These are phyloP conservation scores for Elsinoe batatas DNA, from an alignment of 2,329 filamentous ascomycete genomes.

Conservation along the genomic window DNA sequence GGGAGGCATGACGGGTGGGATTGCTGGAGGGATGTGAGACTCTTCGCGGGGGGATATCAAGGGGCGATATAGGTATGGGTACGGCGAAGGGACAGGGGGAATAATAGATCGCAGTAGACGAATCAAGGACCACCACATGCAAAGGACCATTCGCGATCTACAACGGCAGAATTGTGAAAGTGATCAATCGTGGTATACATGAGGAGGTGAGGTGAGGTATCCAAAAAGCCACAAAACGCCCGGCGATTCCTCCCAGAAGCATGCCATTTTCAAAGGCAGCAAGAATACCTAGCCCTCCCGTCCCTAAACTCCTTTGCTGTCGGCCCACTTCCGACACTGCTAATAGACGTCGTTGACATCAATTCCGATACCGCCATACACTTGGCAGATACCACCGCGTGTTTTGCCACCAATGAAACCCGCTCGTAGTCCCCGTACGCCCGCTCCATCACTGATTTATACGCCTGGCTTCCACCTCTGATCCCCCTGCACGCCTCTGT, in stretches of 20 bases:
- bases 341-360: not conserved
- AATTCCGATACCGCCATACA: not conserved
- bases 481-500: not conserved
- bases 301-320: not conserved
- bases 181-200: not conserved
- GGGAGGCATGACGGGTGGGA: not conserved
- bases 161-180: not conserved
- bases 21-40: too few species aligned
- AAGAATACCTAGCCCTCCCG: not conserved
- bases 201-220: constrained; percentile 6
- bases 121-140: too few species aligned
- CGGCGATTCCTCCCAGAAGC: too few species aligned
- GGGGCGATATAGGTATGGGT: too few species aligned
- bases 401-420: not conserved
- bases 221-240: not conserved
- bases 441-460: not conserved
- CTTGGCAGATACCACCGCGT: not conserved
- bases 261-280: too few species aligned
- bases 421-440: not conserved
- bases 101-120: too few species aligned
- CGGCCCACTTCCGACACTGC: not conserved
- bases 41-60: too few species aligned
- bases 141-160: too few species aligned
- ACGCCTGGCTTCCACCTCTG: constrained; percentile 4
- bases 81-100: too few species aligned